These are phyloP conservation scores for Falciphora oryzae DNA, from an alignment of 2,329 filamentous ascomycete species.

Conservation along the genomic window DNA sequence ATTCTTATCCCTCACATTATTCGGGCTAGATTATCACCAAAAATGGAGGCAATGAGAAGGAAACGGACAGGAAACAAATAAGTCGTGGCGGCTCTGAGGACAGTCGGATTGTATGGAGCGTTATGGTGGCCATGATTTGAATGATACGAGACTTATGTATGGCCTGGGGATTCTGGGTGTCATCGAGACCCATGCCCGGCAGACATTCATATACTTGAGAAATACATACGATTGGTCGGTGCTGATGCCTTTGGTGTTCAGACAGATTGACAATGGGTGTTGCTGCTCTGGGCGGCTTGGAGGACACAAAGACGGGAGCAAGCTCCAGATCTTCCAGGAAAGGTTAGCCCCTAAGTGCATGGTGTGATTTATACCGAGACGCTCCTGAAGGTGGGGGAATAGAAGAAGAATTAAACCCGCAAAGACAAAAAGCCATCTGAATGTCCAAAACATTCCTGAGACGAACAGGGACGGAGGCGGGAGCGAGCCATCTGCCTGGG, in stretches of 20 bases:
- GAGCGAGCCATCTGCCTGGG: not conserved
- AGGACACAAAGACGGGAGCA: too few species aligned
- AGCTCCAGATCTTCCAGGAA: not conserved
- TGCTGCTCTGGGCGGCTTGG: too few species aligned
- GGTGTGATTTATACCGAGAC: not conserved
- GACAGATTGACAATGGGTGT: too few species aligned
- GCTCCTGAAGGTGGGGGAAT: not conserved
- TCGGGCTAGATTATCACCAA: not conserved
- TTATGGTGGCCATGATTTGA: not conserved
- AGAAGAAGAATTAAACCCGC: not conserved
- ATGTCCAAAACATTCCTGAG: constrained; percentile 1
- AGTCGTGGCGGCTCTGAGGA: not conserved
- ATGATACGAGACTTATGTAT: not conserved
- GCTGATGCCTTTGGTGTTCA: too few species aligned
- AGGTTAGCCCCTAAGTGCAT: not conserved
- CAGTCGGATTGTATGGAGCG: not conserved
- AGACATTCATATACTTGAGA: not conserved
- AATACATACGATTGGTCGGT: too few species aligned
- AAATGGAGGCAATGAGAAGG: not conserved
- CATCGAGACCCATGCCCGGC: not conserved
- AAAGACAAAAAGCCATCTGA: not conserved
- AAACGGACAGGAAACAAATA: not conserved
- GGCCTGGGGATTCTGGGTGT: not conserved
- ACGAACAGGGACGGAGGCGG: not conserved
- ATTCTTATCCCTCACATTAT: not conserved